Evolutionary conservation across 1,284 basidiomycete genomes (phyloP).

Genomic region (Cutaneotrichosporon daszewskae): DNA sequence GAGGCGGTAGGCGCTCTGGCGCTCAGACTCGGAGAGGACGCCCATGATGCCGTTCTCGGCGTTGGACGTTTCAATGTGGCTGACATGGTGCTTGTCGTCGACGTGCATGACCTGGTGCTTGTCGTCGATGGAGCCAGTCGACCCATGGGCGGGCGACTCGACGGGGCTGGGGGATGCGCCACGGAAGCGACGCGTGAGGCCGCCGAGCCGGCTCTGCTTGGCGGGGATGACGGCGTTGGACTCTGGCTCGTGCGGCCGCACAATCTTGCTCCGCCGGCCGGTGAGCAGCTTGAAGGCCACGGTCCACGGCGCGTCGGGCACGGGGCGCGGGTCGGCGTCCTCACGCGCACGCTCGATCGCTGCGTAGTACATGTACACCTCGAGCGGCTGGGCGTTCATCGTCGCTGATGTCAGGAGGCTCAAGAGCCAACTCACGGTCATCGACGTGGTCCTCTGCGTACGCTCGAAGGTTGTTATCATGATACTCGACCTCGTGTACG

Average conservation of each 20-base stretch:
- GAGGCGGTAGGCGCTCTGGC: slow-evolving; percentile 8
- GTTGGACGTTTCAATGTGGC: too few relatives aligned
- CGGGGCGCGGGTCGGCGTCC: slow-evolving; percentile 11
- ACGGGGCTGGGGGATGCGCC: too few relatives aligned
- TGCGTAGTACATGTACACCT: slow-evolving; percentile 19
- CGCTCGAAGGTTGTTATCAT: neutral
- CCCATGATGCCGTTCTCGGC: neutral
- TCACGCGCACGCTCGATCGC: slow-evolving; percentile 14
- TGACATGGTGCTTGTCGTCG: neutral
- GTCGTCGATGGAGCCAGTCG: too few relatives aligned
- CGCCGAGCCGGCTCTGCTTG: neutral
- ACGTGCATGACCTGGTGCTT: too few relatives aligned
- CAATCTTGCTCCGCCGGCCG: slow-evolving; percentile 3
- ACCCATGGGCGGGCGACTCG: too few relatives aligned
- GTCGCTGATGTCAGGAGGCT: slow-evolving; percentile 6
- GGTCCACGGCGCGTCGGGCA: slow-evolving; percentile 16
- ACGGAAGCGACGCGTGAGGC: too few relatives aligned
- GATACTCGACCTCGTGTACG: neutral
- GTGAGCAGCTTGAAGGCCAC: slow-evolving; percentile 8
- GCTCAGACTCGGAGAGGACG: neutral
- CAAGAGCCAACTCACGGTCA: slow-evolving; percentile 7
- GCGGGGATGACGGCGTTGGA: neutral
- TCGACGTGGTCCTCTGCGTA: slow-evolving; percentile 12
- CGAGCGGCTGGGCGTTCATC: slow-evolving; percentile 16
- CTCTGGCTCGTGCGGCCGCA: neutral